Evolutionary conservation across 192 early-diverging fungal genomes (phyloP), one percentile per base, ranked within the genome.

Genomic region (Podochytrium sp.): DNA sequence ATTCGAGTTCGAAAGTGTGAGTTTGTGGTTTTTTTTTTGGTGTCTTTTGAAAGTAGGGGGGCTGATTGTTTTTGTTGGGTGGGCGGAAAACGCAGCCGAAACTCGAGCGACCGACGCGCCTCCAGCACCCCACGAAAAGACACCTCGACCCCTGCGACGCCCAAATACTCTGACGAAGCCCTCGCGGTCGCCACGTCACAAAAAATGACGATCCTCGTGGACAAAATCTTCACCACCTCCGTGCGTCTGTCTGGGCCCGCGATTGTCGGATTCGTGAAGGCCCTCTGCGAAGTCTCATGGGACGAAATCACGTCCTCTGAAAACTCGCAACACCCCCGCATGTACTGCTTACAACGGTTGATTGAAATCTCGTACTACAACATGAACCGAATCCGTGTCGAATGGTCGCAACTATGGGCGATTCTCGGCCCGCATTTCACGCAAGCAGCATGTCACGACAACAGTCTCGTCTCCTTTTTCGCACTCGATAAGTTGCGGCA

Each of bases 321-420:
- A 63, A 81, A 79, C 27, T 65, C 76, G 50, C 74, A 81, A 53
- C 85, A 84, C 34, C 83, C 83, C n/a, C 52, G 81, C 1, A 87
- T 87, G 85, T 87, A 87, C 84, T 95, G 92, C 78, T 83, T 98
- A 55, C 95, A 94, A 69, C 91, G 94, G 52, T 83, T 98, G 12
- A 95, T 98, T 0, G 96, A 98, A 72, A 95, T 98, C 51, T 87
- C 90, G 0, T 96, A 98, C 84, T 98, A 98, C 86, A 98, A 98
- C 83, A 98, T 98, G 96, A 89, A 87, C 47, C 94, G 96, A 81
- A 98, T 98, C 77, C 88, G 96, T 76, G 87, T 96, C 52, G 96
- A 98, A 79, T 98, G 96, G 96, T 91, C 91, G 38, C 91, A 96
- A 73, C 89, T 98, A 29, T 98, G 96, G 96, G 79, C 80, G 14